Evolutionary conservation across 805 yeast species (phyloP).

Genomic region (Lipomyces starkeyi): DNA sequence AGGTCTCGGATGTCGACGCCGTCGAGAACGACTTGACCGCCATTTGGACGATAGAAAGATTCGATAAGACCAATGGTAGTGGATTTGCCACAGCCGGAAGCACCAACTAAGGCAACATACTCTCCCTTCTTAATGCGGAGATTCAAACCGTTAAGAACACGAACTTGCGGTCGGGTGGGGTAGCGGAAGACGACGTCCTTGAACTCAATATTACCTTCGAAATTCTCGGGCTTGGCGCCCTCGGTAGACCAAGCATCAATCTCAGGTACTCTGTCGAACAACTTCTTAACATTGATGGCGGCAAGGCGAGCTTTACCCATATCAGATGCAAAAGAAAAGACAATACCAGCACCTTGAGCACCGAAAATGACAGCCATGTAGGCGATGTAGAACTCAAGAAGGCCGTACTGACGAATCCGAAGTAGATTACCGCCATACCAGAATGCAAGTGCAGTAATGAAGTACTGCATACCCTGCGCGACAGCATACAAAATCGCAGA

Average conservation of each 20-base stretch:
- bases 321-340: slow-evolving; percentile 53
- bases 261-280: slow-evolving; percentile 47
- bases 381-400: slow-evolving; percentile 50
- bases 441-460: slow-evolving; percentile 52
- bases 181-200: slow-evolving; percentile 45
- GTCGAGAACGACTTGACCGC: slow-evolving; percentile 59
- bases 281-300: slow-evolving; percentile 44
- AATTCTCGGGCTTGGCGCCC: slow-evolving; percentile 42
- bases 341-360: slow-evolving; percentile 52
- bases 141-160: slow-evolving; percentile 40
- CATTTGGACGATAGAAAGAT: slow-evolving; percentile 58
- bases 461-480: slow-evolving; percentile 51
- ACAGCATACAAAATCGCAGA: slow-evolving; percentile 48
- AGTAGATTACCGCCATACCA: slow-evolving; percentile 52
- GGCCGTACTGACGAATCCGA: slow-evolving; percentile 43
- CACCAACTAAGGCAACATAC: slow-evolving; percentile 88
- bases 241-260: slow-evolving; percentile 47
- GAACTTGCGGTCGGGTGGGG: slow-evolving; percentile 44
- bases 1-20: slow-evolving; percentile 57
- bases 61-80: slow-evolving; percentile 60
- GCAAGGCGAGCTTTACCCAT: slow-evolving; percentile 53
- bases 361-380: slow-evolving; percentile 51
- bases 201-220: slow-evolving; percentile 63
- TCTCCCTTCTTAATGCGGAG: slow-evolving; percentile 68
- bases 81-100: slow-evolving; percentile 64